phyloP scores from a whole-genome alignment of 805 yeast species.

The Brettanomyces nanus region DNA sequence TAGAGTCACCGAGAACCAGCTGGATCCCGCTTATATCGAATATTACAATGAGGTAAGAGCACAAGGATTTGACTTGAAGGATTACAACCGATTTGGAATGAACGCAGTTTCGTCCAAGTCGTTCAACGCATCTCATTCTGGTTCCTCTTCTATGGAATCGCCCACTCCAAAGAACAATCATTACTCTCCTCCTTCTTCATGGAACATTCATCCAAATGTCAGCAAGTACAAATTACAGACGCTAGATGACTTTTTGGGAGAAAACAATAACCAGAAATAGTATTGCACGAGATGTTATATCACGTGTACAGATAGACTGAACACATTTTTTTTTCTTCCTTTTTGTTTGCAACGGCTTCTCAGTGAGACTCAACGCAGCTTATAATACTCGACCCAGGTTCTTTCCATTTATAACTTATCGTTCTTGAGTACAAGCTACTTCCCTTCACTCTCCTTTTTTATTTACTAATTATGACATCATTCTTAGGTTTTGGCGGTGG shows the following conservation, averaged over 20 bases:
- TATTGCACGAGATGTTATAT: too few relatives aligned
- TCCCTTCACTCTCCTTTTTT: too few relatives aligned
- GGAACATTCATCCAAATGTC: background rate
- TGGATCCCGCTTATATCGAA: constrained; percentile 17
- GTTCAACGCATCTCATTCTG: too few relatives aligned
- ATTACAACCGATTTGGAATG: constrained; percentile 27
- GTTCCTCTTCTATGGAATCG: background rate
- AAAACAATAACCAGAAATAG: constrained; percentile 17
- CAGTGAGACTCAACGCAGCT: too few relatives aligned
- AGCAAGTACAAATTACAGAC: constrained; percentile 59
- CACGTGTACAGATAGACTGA: too few relatives aligned
- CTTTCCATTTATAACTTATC: too few relatives aligned
- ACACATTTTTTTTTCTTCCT: too few relatives aligned
- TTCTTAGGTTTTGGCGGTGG: constrained; percentile 23
- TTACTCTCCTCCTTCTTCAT: background rate
- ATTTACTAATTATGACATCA: constrained; percentile 17
- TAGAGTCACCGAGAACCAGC: constrained; percentile 7
- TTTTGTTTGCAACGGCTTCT: too few relatives aligned
- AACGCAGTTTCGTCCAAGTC: constrained; percentile 14
- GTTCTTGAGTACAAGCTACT: too few relatives aligned
- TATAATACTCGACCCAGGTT: too few relatives aligned
- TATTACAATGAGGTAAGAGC: constrained; percentile 22
- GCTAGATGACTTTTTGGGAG: constrained; percentile 71
- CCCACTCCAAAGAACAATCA: background rate
- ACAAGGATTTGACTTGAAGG: constrained; percentile 31